A percentile compares a stretch with the other conserved stretches of the same genome.
Conservation (phyloP, 169 alveolate genomes). For the Plasmodium berghei region DNA sequence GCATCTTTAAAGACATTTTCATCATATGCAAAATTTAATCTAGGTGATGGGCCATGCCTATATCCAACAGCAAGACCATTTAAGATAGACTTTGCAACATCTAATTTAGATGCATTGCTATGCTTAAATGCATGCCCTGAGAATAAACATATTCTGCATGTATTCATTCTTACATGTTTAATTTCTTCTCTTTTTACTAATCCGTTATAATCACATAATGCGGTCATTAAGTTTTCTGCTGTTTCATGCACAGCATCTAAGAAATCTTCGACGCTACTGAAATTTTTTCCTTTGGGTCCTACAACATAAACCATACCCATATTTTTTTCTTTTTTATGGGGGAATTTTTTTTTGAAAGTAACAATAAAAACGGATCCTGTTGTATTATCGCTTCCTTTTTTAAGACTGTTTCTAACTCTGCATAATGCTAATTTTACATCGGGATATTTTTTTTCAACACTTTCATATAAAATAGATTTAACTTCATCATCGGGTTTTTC, state of each 20-base stretch:
- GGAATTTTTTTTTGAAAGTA: slow-evolving; percentile 71
- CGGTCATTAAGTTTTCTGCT: slow-evolving; percentile 87
- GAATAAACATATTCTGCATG: slow-evolving; percentile 83
- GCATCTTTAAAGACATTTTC: slow-evolving; percentile 83
- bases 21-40: slow-evolving; percentile 87
- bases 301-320: slow-evolving; percentile 83
- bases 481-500: slow-evolving; percentile 71
- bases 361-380: slow-evolving; percentile 76
- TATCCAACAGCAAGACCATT: slow-evolving; percentile 86
- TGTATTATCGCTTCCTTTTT: slow-evolving; percentile 37
- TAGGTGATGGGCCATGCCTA: slow-evolving; percentile 89
- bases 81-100: slow-evolving; percentile 81
- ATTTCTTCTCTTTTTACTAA: slow-evolving; percentile 84
- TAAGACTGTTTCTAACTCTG: slow-evolving; percentile 49
- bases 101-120: slow-evolving; percentile 80
- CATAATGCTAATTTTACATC: slow-evolving; percentile 73
- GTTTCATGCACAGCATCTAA: slow-evolving; percentile 80
- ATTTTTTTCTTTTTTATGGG: slow-evolving; percentile 78
- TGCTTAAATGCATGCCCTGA: slow-evolving; percentile 79
- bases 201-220: slow-evolving; percentile 88
- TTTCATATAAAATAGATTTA: slow-evolving; percentile 57
- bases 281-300: slow-evolving; percentile 82
- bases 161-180: slow-evolving; percentile 78
- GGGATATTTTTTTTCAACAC: slow-evolving; percentile 64
- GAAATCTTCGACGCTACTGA: slow-evolving; percentile 77